Evolutionary conservation across 164 flowering plant species (phyloP), one percentile per base, ranked within the genome.

Genomic region (Dillenia turbinata): DNA sequence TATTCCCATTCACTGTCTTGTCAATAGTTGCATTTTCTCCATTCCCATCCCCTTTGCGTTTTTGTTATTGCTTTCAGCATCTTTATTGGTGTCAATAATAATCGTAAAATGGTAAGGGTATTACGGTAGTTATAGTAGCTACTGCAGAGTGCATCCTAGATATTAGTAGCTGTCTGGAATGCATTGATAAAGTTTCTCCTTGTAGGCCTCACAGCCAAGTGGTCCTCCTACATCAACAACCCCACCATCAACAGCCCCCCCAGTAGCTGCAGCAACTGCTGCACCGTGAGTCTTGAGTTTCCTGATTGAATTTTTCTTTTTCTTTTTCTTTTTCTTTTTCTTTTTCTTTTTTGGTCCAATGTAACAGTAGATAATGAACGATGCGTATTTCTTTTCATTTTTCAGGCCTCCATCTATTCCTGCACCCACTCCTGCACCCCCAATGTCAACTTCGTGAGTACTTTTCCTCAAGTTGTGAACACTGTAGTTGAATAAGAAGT

Each of bases 191-290:
- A 14, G 24, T 5, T 63, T 11, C 51, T 48, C 54, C 49, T 40
- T 69, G 70, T 64, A 88, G 95, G 82, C 76, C 13, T 73, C 81
- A n/a, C 77, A 69, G 11, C 15, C 81, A 63, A 79, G 75, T 66
- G 65, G 74, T 46, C 49, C 82, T 47, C 78, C 80, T 49, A 52
- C 78, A 60, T 44, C 78, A 56, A 56, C 78, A 56, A 56, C 72
- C 44, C 71, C 83, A 44, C 67, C 69, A 46, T 54, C 81, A 61
- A 17, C 79, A 52, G 66, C 75, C 49, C 69, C 87, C 69, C 81
- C 71, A 68, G 64, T 79, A 60, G 75, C 88, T 15, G 60, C 70
- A 43, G 44, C 80, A 67, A 53, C 83, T 17, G n/a, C 68, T 44
- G 62, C 70, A 53, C 80, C 62, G 90, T 87, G 75, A 79, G 88